These are phyloP conservation scores for Curvularia sp. DNA, from an alignment of 2,329 filamentous ascomycete species.

Conservation along the genomic window DNA sequence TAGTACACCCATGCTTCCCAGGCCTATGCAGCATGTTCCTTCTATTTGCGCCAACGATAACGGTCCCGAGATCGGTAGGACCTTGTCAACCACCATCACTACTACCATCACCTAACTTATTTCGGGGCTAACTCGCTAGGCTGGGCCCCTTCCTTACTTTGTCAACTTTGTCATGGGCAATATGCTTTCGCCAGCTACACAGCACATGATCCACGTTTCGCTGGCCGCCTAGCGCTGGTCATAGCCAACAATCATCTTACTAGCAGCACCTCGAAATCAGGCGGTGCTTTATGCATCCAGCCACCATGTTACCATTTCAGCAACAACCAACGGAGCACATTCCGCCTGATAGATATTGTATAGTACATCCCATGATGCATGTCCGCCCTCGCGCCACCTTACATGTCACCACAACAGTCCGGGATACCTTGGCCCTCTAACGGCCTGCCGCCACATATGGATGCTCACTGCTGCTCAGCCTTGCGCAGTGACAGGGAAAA, in stretches of 20 bases:
- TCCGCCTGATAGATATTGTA: conserved; percentile 18
- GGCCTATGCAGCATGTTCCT: conserved; percentile 27
- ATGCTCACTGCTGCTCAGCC: conserved; percentile 11
- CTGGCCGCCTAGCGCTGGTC: conserved; percentile 27
- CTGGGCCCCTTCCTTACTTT: conserved; percentile 31
- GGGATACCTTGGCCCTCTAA: conserved; percentile 18
- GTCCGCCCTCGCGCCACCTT: conserved; percentile 20
- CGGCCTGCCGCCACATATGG: background rate
- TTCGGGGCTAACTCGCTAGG: conserved; percentile 27
- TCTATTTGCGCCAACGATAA: conserved; percentile 25
- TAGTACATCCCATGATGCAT: conserved; percentile 9
- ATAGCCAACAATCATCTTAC: conserved; percentile 27
- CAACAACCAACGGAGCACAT: conserved; percentile 29
- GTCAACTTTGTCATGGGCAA: conserved; percentile 28
- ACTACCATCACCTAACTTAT: conserved; percentile 12
- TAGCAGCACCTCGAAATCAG: conserved; percentile 16
- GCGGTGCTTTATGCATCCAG: conserved; percentile 22
- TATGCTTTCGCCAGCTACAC: conserved; percentile 32
- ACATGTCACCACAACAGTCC: conserved; percentile 14
- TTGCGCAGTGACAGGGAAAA: conserved; percentile 22
- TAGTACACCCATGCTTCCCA: conserved; percentile 25
- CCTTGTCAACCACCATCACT: conserved; percentile 15
- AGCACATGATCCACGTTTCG: conserved; percentile 28
- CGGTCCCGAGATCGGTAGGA: conserved; percentile 15
- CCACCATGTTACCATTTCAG: conserved; percentile 30